Evolutionary conservation across 306 rosid genomes (phyloP), one percentile per base, ranked within the genome.

Genomic region (Pyrus communis): DNA sequence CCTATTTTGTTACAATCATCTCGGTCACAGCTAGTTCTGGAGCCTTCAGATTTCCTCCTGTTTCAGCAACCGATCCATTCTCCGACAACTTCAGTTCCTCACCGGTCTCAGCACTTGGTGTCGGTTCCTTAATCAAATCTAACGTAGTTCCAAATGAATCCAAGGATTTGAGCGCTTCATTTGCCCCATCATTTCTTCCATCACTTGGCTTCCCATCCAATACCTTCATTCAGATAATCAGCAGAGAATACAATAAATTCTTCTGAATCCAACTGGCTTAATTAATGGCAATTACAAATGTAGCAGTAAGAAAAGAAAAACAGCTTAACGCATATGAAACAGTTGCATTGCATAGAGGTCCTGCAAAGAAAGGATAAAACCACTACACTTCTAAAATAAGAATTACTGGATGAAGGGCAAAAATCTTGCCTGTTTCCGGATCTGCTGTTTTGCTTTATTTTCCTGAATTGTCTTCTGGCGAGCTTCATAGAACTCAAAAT

Each of bases 391-490:
- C 38, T 4, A 19, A 30, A 18, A 33, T 9, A 33, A 19, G 69
- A n/a, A 65, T 33, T 65, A 33, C 7, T 59, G 68, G 25, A 23
- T 28, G 28, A 38, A 28, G 28, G 4, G 19, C 28, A 45, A 15
- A 40, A 30, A 7, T 8, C 33, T 51, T 83, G 57, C 97, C 97
- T 93, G 96, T 78, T 88, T 93, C 73, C 86, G 91, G 74, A 7
- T 85, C 75, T 87, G 98, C 75, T 77, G 86, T 81, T 88, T 91
- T 0, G 96, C 93, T 79, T 91, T 93, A 85, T 87, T 89, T 86
- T 95, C 98, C 85, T 84, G 89, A 38, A 93, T 93, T 25, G 97
- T 89, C 87, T 88, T 91, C 74, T 93, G 97, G 4, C 98, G 97
- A 4, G 88, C 72, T 82, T 93, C 98, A 35, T 91, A 93, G 40